Evolutionary conservation across 306 rosid genomes (phyloP), one percentile per base, ranked within the genome.

Genomic region (Gleditsia sinensis): DNA sequence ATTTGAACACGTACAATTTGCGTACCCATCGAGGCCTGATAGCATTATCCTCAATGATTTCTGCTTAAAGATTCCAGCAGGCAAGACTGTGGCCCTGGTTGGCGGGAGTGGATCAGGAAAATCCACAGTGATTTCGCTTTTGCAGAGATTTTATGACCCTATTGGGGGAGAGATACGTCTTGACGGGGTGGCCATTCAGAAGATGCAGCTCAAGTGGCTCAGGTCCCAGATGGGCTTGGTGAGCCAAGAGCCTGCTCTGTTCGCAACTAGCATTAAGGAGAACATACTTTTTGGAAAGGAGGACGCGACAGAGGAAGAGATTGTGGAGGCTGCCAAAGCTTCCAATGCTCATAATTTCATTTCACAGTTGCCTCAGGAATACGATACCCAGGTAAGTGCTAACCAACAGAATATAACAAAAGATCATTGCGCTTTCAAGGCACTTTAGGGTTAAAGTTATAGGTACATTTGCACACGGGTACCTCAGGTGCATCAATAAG

Each of bases 81-180:
- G 97, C 0, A 88, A 49, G 76, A 82, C 92, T 0, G 81, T 89
- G 78, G 97, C 94, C 0, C 66, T 91, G 66, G 97, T 91, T 10
- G 94, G 97, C 0, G 82, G 89, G 4, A 91, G 97, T 55, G 97
- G 97, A 1, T 91, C 97, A 0, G 97, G 97, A 0, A 91, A 91
- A 50, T 91, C 97, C 0, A 91, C 97, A 0, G 90, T 85, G 32
- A 74, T 87, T 27, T 71, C 92, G 0, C 72, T 91, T 11, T 19
- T 91, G 72, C 92, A 89, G 78, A 79, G 94, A 16, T 91, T 91
- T 48, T 91, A 91, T 67, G 92, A 91, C 67, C 97, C 97, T 1
- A 24, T 78, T 43, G 83, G 62, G 1, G 97, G 97, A 0, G 86
- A 86, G 33, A 83, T 91, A 57, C 72, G 79, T 5, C 34, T 91